phyloP scores from a whole-genome alignment of 2,329 filamentous ascomycete genomes.

The Eurotiales sp. region DNA sequence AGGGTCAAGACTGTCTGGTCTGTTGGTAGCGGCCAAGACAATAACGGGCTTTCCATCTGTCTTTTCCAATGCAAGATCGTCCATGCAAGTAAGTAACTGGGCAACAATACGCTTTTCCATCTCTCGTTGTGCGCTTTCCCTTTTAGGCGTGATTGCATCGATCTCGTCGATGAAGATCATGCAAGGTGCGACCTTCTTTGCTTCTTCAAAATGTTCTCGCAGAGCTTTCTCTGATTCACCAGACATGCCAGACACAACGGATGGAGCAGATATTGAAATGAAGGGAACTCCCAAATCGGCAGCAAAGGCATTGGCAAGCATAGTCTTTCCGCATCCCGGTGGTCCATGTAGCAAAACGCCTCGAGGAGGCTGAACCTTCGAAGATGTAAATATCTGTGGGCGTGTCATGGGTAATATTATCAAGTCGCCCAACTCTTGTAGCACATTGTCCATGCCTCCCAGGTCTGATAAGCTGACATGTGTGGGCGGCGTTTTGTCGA shows the following conservation, averaged over 20 bases:
- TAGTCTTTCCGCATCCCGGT: conserved; percentile 81
- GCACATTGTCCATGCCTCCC: conserved; percentile 71
- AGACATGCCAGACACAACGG: conserved; percentile 80
- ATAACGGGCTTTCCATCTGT: conserved; percentile 76
- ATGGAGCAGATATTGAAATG: conserved; percentile 76
- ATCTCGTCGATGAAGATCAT: conserved; percentile 91
- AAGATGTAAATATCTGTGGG: conserved; percentile 62
- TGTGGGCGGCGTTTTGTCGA: conserved; percentile 62
- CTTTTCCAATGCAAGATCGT: conserved; percentile 68
- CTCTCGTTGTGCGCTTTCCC: conserved; percentile 76
- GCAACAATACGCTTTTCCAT: conserved; percentile 85
- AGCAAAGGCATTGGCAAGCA: conserved; percentile 75
- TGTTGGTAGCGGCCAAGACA: conserved; percentile 86
- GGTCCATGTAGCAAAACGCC: conserved; percentile 78
- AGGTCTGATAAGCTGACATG: conserved; percentile 68
- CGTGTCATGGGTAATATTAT: conserved; percentile 69
- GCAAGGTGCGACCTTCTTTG: conserved; percentile 78
- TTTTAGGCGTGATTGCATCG: conserved; percentile 83
- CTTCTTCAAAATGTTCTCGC: conserved; percentile 81
- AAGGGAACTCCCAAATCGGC: conserved; percentile 72
- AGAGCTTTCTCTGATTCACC: conserved; percentile 87
- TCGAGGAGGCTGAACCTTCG: conserved; percentile 65
- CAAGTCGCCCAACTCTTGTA: conserved; percentile 65
- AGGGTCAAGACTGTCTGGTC: conserved; percentile 80
- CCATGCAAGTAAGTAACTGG: conserved; percentile 83